Evolutionary conservation across 306 rosid species (phyloP).

Genomic region (Alnus rubra): DNA sequence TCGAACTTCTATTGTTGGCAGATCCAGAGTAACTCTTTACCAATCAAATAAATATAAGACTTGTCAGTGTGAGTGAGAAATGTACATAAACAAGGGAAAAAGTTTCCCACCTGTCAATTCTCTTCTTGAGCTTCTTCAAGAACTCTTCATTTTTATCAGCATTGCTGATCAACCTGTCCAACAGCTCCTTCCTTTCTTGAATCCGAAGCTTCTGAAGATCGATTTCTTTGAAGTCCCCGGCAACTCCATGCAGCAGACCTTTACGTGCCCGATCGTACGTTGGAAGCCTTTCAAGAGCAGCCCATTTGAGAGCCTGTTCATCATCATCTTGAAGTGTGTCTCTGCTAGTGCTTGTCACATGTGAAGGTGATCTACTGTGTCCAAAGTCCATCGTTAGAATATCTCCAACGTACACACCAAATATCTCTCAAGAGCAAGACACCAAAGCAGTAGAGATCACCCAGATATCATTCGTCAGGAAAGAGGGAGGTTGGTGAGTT

Average conservation of each 20-base stretch:
- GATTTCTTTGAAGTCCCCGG: slow-evolving; percentile 15
- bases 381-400: slow-evolving; percentile 15
- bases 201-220: slow-evolving; percentile 12
- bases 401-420: background rate
- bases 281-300: slow-evolving; percentile 41
- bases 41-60: background rate
- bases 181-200: slow-evolving; percentile 34
- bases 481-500: background rate
- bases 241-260: slow-evolving; percentile 30
- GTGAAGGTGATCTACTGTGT: background rate
- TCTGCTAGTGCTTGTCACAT: background rate
- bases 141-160: slow-evolving; percentile 41
- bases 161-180: slow-evolving; percentile 32
- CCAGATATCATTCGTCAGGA: background rate
- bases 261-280: slow-evolving; percentile 30
- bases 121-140: slow-evolving; percentile 23
- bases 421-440: background rate
- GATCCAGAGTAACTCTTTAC: slow-evolving; percentile 60
- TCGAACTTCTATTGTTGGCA: slow-evolving; percentile 73
- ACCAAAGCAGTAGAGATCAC: background rate
- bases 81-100: background rate
- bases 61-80: background rate
- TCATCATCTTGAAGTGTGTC: slow-evolving; percentile 8
- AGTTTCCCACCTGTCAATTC: slow-evolving; percentile 26
- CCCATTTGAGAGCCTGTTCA: slow-evolving; percentile 42